These are phyloP conservation scores for Naematelia aurantialba DNA, from an alignment of 768 basidiomycete species.

Conservation along the genomic window DNA sequence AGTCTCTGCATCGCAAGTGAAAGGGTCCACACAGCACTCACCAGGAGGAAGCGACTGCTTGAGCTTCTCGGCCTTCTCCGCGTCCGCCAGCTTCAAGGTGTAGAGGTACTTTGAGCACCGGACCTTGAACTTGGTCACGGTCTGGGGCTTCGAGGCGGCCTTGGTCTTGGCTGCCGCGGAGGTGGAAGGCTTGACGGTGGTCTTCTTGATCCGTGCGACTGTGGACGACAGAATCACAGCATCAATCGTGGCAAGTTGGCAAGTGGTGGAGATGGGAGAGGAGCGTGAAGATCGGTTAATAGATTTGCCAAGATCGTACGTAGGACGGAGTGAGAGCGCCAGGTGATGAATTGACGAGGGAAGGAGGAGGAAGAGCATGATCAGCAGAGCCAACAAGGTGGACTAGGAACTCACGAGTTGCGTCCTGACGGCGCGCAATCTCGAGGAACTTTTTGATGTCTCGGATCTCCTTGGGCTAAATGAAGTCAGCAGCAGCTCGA, in stretches of 20 bases:
- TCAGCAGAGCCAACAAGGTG: not conserved
- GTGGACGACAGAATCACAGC: not conserved
- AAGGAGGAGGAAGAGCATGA: not conserved
- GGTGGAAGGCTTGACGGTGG: slow-evolving; percentile 47
- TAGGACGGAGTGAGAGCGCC: not conserved
- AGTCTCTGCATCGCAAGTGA: not conserved
- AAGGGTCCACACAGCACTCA: slow-evolving; percentile 52
- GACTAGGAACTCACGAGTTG: slow-evolving; percentile 66
- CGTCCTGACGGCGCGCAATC: slow-evolving; percentile 95
- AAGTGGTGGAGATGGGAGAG: not conserved
- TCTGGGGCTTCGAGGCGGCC: slow-evolving; percentile 31
- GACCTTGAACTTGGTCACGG: slow-evolving; percentile 92
- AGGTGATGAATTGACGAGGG: not conserved
- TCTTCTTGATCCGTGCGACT: slow-evolving; percentile 99
- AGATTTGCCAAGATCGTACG: not conserved
- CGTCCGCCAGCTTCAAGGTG: slow-evolving; percentile 92
- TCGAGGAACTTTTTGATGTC: slow-evolving; percentile 99
- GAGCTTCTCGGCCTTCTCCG: slow-evolving; percentile 98
- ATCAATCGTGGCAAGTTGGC: not conserved
- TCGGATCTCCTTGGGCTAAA: slow-evolving; percentile 92
- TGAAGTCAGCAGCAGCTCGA: slow-evolving; percentile 15
- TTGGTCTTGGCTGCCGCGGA: slow-evolving; percentile 38
- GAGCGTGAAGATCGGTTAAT: not conserved
- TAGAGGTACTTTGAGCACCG: slow-evolving; percentile 81
- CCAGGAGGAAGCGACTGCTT: slow-evolving; percentile 92